phyloP scores from a whole-genome alignment of 208 protist genomes.

The Angomonas deanei region DNA sequence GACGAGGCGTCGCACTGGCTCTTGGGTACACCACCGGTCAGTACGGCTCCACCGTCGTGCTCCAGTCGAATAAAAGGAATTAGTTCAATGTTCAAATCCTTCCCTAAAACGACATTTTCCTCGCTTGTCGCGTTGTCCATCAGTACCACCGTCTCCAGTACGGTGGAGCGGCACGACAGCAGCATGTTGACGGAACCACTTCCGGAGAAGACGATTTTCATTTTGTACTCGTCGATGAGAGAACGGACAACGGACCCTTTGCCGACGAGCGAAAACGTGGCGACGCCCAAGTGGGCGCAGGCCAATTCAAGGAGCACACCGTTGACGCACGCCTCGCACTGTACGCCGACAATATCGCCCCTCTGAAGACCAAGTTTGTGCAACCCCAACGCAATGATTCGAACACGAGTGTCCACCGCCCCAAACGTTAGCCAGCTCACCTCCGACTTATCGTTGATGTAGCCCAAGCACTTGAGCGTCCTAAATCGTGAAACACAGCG shows the following conservation, averaged over 20 bases:
- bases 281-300: slow-evolving; percentile 62
- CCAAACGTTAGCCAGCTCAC: slow-evolving; percentile 71
- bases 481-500: slow-evolving; percentile 45
- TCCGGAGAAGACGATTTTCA: slow-evolving; percentile 62
- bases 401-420: slow-evolving; percentile 50
- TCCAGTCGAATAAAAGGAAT: slow-evolving; percentile 59
- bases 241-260: slow-evolving; percentile 41
- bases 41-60: slow-evolving; percentile 40
- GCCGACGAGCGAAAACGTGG: slow-evolving; percentile 63
- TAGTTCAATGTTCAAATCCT: slow-evolving; percentile 78
- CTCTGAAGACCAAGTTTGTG: slow-evolving; percentile 37
- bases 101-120: slow-evolving; percentile 46
- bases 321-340: slow-evolving; percentile 54
- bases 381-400: slow-evolving; percentile 70
- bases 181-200: slow-evolving; percentile 53
- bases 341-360: slow-evolving; percentile 78
- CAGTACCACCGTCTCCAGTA: slow-evolving; percentile 69
- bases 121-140: slow-evolving; percentile 51
- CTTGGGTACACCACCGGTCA: slow-evolving; percentile 10
- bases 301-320: slow-evolving; percentile 64
- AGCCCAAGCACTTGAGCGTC: slow-evolving; percentile 54
- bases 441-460: slow-evolving; percentile 35
- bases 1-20: slow-evolving; percentile 9
- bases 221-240: slow-evolving; percentile 69
- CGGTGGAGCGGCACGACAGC: slow-evolving; percentile 71